A percentile compares a stretch with the other conserved stretches of the same genome.
Evolutionary conservation across 2,329 filamentous ascomycete genomes (phyloP).

Genomic region (Lojkania enalia): DNA sequence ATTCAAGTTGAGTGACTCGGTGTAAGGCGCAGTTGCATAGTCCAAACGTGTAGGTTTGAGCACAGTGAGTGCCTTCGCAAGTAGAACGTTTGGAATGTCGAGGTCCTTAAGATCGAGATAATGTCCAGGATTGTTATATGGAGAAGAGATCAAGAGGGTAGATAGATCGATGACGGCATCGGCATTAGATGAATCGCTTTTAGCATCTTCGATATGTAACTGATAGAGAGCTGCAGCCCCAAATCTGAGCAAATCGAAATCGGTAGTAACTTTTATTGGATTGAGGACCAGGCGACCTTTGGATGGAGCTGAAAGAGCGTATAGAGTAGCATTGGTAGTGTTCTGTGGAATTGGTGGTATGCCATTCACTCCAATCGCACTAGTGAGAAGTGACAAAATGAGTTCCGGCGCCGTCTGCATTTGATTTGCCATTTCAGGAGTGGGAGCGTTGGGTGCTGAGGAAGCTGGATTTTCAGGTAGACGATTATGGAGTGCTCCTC

Average conservation of each 20-base stretch:
- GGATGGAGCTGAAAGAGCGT: slow-evolving; percentile 1
- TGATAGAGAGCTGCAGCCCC: slow-evolving; percentile 37
- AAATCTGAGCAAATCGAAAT: slow-evolving; percentile 40
- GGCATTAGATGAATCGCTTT: background rate
- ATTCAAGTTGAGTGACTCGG: slow-evolving; percentile 75
- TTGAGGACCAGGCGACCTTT: slow-evolving; percentile 20
- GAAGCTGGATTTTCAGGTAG: too few species aligned
- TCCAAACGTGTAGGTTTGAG: slow-evolving; percentile 66
- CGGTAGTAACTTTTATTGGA: slow-evolving; percentile 29
- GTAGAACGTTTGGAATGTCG: slow-evolving; percentile 65
- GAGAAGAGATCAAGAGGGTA: slow-evolving; percentile 67
- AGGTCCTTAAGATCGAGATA: slow-evolving; percentile 72
- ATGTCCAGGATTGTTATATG: slow-evolving; percentile 72
- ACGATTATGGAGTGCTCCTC: too few species aligned
- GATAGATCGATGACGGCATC: slow-evolving; percentile 16
- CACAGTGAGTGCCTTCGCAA: slow-evolving; percentile 70
- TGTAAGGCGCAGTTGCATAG: slow-evolving; percentile 77
- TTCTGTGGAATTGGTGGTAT: background rate
- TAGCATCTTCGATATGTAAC: slow-evolving; percentile 10
- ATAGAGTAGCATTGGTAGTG: background rate
- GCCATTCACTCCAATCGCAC: slow-evolving; percentile 8
- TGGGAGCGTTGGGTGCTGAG: too few species aligned
- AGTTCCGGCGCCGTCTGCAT: slow-evolving; percentile 23
- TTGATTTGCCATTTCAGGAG: too few species aligned
- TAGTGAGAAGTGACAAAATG: slow-evolving; percentile 16